A percentile compares a stretch with the other conserved stretches of the same genome.
These are phyloP conservation scores for Hypoxylon subgilvum DNA, from an alignment of 495 filamentous ascomycete genomes.

Conservation along the genomic window DNA sequence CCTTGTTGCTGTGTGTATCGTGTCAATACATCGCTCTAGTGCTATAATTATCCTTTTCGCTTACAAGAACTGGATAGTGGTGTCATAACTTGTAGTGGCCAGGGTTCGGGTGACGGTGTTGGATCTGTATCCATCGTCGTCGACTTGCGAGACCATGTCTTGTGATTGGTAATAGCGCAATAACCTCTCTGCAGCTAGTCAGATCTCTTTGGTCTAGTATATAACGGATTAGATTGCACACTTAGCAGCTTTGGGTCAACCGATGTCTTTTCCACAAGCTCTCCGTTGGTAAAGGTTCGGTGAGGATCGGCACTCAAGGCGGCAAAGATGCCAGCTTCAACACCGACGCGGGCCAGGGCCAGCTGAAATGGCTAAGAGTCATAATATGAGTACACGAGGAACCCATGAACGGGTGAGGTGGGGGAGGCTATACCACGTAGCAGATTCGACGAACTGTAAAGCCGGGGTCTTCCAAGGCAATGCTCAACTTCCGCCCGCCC, in stretches of 20 bases:
- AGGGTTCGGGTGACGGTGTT: slow-evolving; percentile 42
- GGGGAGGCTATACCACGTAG: not conserved
- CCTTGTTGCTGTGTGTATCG: not conserved
- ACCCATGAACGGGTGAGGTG: too few relatives aligned
- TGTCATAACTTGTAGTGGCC: slow-evolving; percentile 33
- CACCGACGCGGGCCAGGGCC: slow-evolving; percentile 35
- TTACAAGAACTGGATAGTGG: slow-evolving; percentile 42
- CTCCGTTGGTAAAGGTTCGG: slow-evolving; percentile 22
- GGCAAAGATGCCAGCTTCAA: slow-evolving; percentile 45
- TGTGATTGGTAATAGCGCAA: slow-evolving; percentile 51
- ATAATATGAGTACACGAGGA: too few relatives aligned
- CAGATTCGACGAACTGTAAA: not conserved
- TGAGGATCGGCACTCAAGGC: slow-evolving; percentile 33
- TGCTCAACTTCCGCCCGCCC: slow-evolving; percentile 3
- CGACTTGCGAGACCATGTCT: slow-evolving; percentile 45
- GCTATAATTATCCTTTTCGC: too few relatives aligned
- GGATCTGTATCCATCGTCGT: slow-evolving; percentile 42
- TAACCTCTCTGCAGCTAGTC: slow-evolving; percentile 42
- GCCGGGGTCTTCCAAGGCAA: not conserved
- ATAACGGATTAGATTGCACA: slow-evolving; percentile 2
- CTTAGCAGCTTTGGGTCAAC: slow-evolving; percentile 42
- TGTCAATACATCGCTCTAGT: too few relatives aligned
- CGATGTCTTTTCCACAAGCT: slow-evolving; percentile 38
- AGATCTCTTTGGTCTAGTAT: not conserved
- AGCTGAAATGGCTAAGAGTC: slow-evolving; percentile 9